Evolutionary conservation across 192 early-diverging fungal species (phyloP).

Genomic region (Rhizophlyctis rosea): DNA sequence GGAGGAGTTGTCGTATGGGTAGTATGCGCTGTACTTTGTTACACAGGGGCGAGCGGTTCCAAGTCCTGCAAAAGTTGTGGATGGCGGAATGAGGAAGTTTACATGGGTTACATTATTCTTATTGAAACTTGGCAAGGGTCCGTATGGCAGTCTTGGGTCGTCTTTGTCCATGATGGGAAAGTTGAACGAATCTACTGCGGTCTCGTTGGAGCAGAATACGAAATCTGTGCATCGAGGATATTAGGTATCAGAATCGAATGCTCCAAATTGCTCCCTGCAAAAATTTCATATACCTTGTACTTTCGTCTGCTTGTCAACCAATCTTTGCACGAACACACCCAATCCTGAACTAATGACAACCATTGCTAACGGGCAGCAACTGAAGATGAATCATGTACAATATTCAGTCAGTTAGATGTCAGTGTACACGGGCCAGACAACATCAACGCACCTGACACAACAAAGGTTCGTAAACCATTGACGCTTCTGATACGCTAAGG

Average conservation of each 20-base stretch:
- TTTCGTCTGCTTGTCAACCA: constrained; percentile 46
- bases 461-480: constrained; percentile 69
- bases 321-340: constrained; percentile 48
- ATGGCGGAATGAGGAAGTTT: constrained; percentile 17
- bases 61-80: not conserved
- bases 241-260: constrained; percentile 16
- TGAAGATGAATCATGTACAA: not conserved
- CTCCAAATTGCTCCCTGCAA: constrained; percentile 4
- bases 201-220: constrained; percentile 48
- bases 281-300: not conserved
- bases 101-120: constrained; percentile 38
- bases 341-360: constrained; percentile 58
- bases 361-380: constrained; percentile 66
- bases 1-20: constrained; percentile 17
- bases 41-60: constrained; percentile 15
- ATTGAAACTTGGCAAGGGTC: constrained; percentile 25
- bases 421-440: not conserved
- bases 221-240: constrained; percentile 29
- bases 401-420: not conserved
- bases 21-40: constrained; percentile 25
- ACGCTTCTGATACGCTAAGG: constrained; percentile 63
- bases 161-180: constrained; percentile 38
- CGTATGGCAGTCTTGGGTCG: constrained; percentile 27
- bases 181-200: constrained; percentile 40
- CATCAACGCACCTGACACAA: constrained; percentile 44